phyloP scores from a whole-genome alignment of 257 asterid species.

The Solanum commersonii region DNA sequence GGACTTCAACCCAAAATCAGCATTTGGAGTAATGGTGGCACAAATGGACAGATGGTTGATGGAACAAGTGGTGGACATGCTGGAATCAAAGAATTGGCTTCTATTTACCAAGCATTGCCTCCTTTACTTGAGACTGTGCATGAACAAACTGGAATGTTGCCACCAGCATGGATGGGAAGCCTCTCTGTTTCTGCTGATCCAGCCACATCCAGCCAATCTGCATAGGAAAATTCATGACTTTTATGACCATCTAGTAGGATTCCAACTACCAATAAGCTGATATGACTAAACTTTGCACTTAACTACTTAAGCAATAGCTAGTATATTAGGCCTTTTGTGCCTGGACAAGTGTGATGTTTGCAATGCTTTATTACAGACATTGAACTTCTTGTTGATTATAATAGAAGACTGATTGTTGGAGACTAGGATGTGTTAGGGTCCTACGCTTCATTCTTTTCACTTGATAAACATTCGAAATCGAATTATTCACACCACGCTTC shows the following conservation, averaged over 20 bases:
- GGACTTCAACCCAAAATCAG: constrained; percentile 61
- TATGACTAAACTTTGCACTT: background rate
- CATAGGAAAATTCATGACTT: background rate
- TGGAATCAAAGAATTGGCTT: constrained; percentile 37
- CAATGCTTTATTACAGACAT: background rate
- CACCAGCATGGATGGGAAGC: constrained; percentile 48
- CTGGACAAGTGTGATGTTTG: background rate
- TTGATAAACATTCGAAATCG: too few relatives aligned
- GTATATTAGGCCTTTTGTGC: background rate
- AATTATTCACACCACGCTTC: too few relatives aligned
- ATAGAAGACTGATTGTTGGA: background rate
- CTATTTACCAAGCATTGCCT: constrained; percentile 49
- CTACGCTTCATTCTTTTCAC: too few relatives aligned
- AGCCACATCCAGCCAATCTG: background rate
- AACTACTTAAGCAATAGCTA: background rate
- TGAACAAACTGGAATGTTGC: constrained; percentile 64
- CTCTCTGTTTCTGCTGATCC: background rate
- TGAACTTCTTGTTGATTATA: background rate
- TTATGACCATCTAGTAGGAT: background rate
- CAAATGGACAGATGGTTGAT: background rate
- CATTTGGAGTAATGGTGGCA: constrained; percentile 39
- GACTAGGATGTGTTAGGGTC: too few relatives aligned
- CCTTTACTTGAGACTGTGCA: constrained; percentile 47
- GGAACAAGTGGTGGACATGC: constrained; percentile 3
- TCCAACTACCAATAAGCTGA: background rate